Base-by-base conservation (phyloP, 306 rosid species). In the Canavalia ensiformis region DNA sequence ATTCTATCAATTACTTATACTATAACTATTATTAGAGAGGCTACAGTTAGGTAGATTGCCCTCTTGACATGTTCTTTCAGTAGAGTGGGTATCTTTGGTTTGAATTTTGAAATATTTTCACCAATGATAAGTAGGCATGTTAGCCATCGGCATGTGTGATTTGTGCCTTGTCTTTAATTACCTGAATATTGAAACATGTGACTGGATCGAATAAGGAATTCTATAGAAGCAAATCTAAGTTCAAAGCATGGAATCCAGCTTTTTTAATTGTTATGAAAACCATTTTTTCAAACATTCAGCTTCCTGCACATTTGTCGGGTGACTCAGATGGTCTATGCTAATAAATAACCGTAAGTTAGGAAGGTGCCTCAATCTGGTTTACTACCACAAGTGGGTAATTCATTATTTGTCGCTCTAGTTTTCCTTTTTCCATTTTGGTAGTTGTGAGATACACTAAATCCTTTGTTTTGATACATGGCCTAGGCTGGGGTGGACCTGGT, bases 401-500 rank as follows among this genome's bases (percentile, higher is more conserved):
- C 30, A 25, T 45, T 31, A 50, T 71, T 30, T 71, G 60, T 72
- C 34, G 34, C 7, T 51, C 51, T 51, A 50, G 31, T 33, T 34
- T 10, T 5, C 7, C 44, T 31, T 69, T 29, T 69, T 25, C 28
- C 10, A 5, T 73, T 37, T 37, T 82, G 50, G 56, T 77, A 46
- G 33, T 25, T 34, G 51, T 29, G 56, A 44, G 70, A 67, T 72
- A 30, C 12, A 18, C 84, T 80, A 56, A 83, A 50, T 72, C 37
- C 58, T 58, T 67, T 66, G 49, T 77, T 80, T 68, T 68, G 60
- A 73, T 71, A 51, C 31, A 39, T 74, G 78, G 29, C 70, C 10
- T 91, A 93, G 99, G 99, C 68, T 95, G 99, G 98, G 98, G 99
- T 58, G 97, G 98, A 71, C 87, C 94, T 54, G 94, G 94, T 71